Evolutionary conservation across 1,284 basidiomycete species (phyloP), one percentile per base, ranked within the genome.

Genomic region (Schizophyllum amplum): DNA sequence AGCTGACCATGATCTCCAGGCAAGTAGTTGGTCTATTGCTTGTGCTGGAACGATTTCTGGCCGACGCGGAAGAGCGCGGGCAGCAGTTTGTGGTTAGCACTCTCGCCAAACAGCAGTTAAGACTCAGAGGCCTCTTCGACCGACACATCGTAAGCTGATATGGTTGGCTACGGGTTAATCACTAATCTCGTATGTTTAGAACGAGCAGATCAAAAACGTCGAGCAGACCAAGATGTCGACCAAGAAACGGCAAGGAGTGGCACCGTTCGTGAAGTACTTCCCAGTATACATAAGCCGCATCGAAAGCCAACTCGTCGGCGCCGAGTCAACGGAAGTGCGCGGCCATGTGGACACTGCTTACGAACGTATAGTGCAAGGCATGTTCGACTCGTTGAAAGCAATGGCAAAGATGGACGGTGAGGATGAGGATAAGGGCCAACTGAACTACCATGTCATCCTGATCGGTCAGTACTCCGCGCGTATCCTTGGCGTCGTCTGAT

Each of bases 371-470:
- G 88, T 93, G 26, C 83, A 88, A 58, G 78, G 86, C 24, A 96
- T 98, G 82, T 95, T 98, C 64, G 93, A 94, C 51, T 87, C 85
- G 17, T 72, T 99, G 55, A 94, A 95, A 72, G 92, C 97, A 60
- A 93, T 98, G 82, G 94, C 94, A 9, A 96, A 94, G 69, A 75
- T 94, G 75, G 89, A 93, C 57, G 89, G 89, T 0, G 91, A 90
- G 63, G 87, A 84, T 0, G 94, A 97, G 65, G 96, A 96, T 71
- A 99, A 99, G 71, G 94, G 94, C 0, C 92, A 96, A 68, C 78
- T 98, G 55, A 98, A 98, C 69, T 97, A 95, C 66, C 92, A 97
- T 67, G 92, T 98, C 63, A 88, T 98, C 65, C 79, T 99, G 62
- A 92, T 98, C 59, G 94, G 94, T 94, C 63, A 65, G 87, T 76